These are phyloP conservation scores for Agrostemma githago DNA, from an alignment of 148 eudicot genomes.

Conservation along the genomic window DNA sequence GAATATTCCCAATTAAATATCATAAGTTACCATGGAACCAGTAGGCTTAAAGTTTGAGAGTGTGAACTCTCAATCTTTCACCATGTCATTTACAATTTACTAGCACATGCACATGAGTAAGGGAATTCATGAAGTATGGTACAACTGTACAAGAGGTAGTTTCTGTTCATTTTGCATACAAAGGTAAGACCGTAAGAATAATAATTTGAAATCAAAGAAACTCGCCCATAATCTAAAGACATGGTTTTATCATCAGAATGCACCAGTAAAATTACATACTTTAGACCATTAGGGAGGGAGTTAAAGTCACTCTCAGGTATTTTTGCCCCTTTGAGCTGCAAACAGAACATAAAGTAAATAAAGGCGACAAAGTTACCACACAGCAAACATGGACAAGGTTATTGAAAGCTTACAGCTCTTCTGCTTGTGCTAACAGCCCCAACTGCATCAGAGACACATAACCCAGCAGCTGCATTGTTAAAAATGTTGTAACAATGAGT, in stretches of 20 bases:
- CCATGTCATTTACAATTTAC: background rate
- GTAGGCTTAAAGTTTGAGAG: background rate
- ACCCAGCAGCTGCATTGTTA: conserved; percentile 57
- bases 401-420: conserved; percentile 72
- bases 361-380: background rate
- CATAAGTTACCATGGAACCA: background rate
- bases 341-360: conserved; percentile 7
- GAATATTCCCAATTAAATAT: background rate
- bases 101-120: background rate
- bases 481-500: conserved; percentile 1
- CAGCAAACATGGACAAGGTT: background rate
- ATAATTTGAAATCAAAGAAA: background rate
- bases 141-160: background rate
- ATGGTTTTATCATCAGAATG: background rate
- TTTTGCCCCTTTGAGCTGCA: conserved; percentile 84
- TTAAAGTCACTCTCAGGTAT: conserved; percentile 75
- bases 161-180: background rate
- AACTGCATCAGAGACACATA: conserved; percentile 54
- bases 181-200: conserved; percentile 1
- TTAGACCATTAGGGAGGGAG: conserved; percentile 85
- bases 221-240: background rate
- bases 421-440: conserved; percentile 87
- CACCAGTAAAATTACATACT: conserved; percentile 43
- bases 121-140: background rate
- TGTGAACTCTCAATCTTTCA: background rate